A percentile compares a stretch with the other conserved stretches of the same genome.
phyloP scores from a whole-genome alignment of 2,329 filamentous ascomycete species.

The Penicillium sp. region DNA sequence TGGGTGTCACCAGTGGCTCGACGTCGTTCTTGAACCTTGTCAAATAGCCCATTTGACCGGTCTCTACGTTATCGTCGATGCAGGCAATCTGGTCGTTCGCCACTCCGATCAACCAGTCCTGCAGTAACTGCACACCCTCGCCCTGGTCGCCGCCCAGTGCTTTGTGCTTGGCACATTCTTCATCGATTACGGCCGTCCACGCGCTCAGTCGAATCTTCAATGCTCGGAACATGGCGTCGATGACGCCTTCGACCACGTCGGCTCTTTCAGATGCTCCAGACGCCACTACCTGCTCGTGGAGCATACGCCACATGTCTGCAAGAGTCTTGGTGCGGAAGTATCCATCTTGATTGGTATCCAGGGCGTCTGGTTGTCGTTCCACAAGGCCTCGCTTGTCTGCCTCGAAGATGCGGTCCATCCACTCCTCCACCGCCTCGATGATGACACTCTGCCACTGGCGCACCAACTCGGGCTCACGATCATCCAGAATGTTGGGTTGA shows the following conservation, averaged over 20 bases:
- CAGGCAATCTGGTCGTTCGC: conserved; percentile 98
- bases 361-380: conserved; percentile 70
- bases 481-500: conserved; percentile 80
- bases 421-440: conserved; percentile 91
- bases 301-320: conserved; percentile 95
- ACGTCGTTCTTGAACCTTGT: conserved; percentile 81
- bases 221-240: conserved; percentile 91
- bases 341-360: conserved; percentile 83
- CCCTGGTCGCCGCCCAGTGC: conserved; percentile 41
- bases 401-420: conserved; percentile 88
- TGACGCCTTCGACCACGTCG: conserved; percentile 89
- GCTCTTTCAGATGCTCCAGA: conserved; percentile 78
- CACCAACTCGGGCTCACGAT: conserved; percentile 82
- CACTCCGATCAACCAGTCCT: conserved; percentile 92
- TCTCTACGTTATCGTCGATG: conserved; percentile 79
- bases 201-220: conserved; percentile 75
- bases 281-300: conserved; percentile 84
- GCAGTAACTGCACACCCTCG: conserved; percentile 68
- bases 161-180: conserved; percentile 74
- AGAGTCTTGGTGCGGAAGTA: conserved; percentile 89
- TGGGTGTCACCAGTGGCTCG: conserved; percentile 71
- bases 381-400: conserved; percentile 78
- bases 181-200: conserved; percentile 84
- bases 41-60: conserved; percentile 75
- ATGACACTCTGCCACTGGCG: conserved; percentile 93